Evolutionary conservation across 2,329 filamentous ascomycete genomes (phyloP), one percentile per base, ranked within the genome.

Genomic region (Seiridium cupressi): DNA sequence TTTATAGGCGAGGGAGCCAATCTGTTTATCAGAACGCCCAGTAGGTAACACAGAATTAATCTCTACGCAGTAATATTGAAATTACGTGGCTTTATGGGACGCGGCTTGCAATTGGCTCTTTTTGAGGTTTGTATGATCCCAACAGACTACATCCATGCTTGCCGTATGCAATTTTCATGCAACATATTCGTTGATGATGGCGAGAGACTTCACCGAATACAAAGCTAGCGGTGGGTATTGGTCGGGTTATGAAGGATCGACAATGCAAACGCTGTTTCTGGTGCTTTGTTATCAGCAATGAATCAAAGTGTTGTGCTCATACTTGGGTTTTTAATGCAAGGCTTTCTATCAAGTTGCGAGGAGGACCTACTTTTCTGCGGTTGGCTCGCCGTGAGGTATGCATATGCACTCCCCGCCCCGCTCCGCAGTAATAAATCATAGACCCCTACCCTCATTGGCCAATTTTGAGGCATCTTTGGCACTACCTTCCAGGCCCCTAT

Each of bases 321-420:
- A 10, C 42, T 44, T 5, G 38, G 10, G 46, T 10, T 8, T 18
- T 26, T 10, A 11, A 56, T 36, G 40, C 26, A 42, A 35, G 42
- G 31, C 26, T 2, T 18, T 10, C 26, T 35, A 40, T 46, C 42
- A 32, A 10, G 9, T 5, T 11, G 40, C 5, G 32, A 35, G 32
- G 31, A 31, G 47, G 18, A 46, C 9, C 11, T n/a, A 8, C 54
- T 46, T 9, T 46, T 56, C 18, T 31, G 40, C 42, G 40, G 40
- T 56, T 56, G 54, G 54, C 42, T 56, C 4, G 32, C 42, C 47
- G 13, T 56, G 42, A 56, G 54, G 54, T 18, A 46, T 56, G 54
- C 54, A 56, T 55, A 32, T 47, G 26, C 40, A 56, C 40, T 36
- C 18, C 34, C 7, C 38, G 38, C 5, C 42, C 42, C 38, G 10